Evolutionary conservation across 192 early-diverging fungal species (phyloP).

Genomic region (Radiomyces spectabilis): DNA sequence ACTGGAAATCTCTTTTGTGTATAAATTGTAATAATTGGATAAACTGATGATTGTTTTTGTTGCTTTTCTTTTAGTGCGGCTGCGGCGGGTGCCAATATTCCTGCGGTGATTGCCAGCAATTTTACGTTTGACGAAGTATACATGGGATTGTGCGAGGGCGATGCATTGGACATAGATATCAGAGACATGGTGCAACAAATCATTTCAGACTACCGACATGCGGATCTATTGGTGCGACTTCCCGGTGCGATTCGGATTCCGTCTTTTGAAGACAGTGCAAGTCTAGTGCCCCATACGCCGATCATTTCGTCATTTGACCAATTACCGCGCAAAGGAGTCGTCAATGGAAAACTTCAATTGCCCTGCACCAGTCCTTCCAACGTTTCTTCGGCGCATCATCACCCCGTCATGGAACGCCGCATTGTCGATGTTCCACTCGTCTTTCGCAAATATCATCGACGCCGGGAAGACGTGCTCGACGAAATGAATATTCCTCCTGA

Average conservation of each 20-base stretch:
- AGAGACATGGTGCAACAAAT: slow-evolving; percentile 28
- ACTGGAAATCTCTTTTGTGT: neutral
- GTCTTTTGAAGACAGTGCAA: slow-evolving; percentile 36
- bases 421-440: slow-evolving; percentile 53
- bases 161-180: slow-evolving; percentile 38
- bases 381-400: slow-evolving; percentile 1
- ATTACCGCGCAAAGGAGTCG: slow-evolving; percentile 9
- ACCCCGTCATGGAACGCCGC: slow-evolving; percentile 11
- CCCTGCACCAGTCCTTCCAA: slow-evolving; percentile 11
- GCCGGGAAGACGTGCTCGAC: slow-evolving; percentile 34
- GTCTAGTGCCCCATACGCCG: slow-evolving; percentile 13
- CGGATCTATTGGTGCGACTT: slow-evolving; percentile 40
- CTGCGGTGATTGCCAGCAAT: slow-evolving; percentile 47
- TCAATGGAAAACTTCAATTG: slow-evolving; percentile 22
- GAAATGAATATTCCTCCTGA: slow-evolving; percentile 36
- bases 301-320: slow-evolving; percentile 4
- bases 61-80: slow-evolving; percentile 39
- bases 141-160: slow-evolving; percentile 41
- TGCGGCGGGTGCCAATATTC: slow-evolving; percentile 38
- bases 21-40: neutral
- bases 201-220: slow-evolving; percentile 41
- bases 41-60: neutral
- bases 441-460: slow-evolving; percentile 36
- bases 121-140: slow-evolving; percentile 60
- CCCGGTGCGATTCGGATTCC: slow-evolving; percentile 53